Base-by-base conservation (phyloP, 1,139 yeast genomes). In the Keqinozyma sinolaborantium region DNA sequence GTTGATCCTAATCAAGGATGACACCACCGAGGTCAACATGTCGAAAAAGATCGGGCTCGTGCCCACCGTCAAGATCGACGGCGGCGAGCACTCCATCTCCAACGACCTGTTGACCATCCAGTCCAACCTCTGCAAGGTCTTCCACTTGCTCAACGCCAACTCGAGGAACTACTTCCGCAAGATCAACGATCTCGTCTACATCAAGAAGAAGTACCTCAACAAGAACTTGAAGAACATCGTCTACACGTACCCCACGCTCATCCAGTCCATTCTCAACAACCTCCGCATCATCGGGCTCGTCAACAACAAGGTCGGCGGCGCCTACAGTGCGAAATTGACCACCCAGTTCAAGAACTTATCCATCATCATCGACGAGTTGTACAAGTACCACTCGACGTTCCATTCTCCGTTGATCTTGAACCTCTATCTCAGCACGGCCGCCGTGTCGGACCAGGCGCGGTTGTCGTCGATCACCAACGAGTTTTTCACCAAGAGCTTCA, bases 401-500 rank as follows among this genome's bases (percentile, higher is more conserved):
- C 60, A 62, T 43, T 73, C 77, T 4, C 83, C 68, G 42, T 59
- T 64, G 37, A 73, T 73, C 3, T 59, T 72, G 39, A 65, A 72
- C 38, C 53, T 71, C 29, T 78, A 79, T 46, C 55, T 81, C 36
- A 65, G 73, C 36, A 68, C 77, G 24, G 87, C 87, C 0, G 56
- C 73, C 2, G 60, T 85, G 3, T 92, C 97, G 0, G 96, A 92
- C 55, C 94, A 84, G 52, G 66, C 83, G 24, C 64, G 59, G 29
- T 64, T 60, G 36, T 60, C 63, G 31, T 49, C 59, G 34, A 77
- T 86, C 24, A 70, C 92, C n/a, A 86, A 85, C 56, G 98, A 92
- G 57, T 80, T 87, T 47, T 86, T 84, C 58, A 90, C 85, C 19
- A 95, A 88, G 55, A 83, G 95, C 4, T 87, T 88, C 53, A 74